A percentile compares a stretch with the other conserved stretches of the same genome.
Evolutionary conservation across 768 basidiomycete genomes (phyloP).

Genomic region (Gelatoporia subvermispora): DNA sequence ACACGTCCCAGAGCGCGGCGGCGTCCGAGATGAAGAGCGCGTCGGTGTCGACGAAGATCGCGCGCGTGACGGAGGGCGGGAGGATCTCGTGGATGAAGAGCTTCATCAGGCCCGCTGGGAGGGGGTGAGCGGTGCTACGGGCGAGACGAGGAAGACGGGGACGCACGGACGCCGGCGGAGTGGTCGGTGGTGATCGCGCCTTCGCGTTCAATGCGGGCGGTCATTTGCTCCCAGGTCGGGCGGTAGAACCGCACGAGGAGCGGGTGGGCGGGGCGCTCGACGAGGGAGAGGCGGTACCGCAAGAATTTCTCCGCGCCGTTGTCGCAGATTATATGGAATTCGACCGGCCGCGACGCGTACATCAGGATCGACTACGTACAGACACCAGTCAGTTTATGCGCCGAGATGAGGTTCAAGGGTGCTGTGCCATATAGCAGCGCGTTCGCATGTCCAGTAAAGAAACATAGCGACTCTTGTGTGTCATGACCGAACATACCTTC

Average conservation of each 20-base stretch:
- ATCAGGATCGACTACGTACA: constrained; percentile 20
- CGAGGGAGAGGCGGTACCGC: constrained; percentile 32
- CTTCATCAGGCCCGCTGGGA: constrained; percentile 46
- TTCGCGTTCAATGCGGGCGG: constrained; percentile 40
- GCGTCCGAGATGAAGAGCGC: constrained; percentile 47
- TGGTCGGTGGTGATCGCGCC: constrained; percentile 42
- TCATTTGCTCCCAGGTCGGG: constrained; percentile 36
- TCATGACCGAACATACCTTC: constrained; percentile 35
- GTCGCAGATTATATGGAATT: constrained; percentile 35
- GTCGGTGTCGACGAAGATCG: constrained; percentile 50
- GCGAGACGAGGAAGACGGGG: not conserved
- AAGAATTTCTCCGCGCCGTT: constrained; percentile 35
- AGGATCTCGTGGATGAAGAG: constrained; percentile 49
- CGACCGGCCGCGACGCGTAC: constrained; percentile 13
- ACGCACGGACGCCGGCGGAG: constrained; percentile 44
- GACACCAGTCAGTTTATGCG: too few species aligned
- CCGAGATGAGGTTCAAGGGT: too few species aligned
- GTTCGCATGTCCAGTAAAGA: too few species aligned
- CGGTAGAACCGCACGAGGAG: constrained; percentile 39
- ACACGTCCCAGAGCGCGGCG: constrained; percentile 40
- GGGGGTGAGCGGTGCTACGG: not conserved
- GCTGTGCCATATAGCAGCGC: too few species aligned
- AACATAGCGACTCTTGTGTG: too few species aligned
- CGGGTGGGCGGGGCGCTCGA: constrained; percentile 32
- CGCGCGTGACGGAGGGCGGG: constrained; percentile 36